phyloP scores from a whole-genome alignment of 2,329 filamentous ascomycete genomes.

The Didymella keratinophila region DNA sequence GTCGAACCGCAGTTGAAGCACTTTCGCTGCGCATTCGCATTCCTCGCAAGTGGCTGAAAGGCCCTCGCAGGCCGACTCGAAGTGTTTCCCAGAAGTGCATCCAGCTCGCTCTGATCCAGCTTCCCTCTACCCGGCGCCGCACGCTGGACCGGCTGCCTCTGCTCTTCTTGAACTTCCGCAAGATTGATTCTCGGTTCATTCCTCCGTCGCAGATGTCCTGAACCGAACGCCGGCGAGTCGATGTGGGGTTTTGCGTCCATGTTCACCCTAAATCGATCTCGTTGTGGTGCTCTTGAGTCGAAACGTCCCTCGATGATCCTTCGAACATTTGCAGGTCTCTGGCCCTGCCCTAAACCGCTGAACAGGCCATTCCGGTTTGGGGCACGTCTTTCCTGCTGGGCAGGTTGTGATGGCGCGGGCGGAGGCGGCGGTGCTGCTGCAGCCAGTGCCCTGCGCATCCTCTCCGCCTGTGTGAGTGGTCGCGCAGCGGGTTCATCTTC shows the following conservation, averaged over 20 bases:
- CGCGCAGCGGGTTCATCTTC: conserved; percentile 25
- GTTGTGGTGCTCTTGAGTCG: conserved; percentile 16
- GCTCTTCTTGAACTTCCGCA: conserved; percentile 8
- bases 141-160: conserved; percentile 8
- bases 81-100: conserved; percentile 32
- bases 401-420: conserved; percentile 4
- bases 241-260: conserved; percentile 41
- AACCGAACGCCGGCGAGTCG: conserved; percentile 37
- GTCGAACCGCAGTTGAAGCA: conserved; percentile 43
- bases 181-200: conserved; percentile 29
- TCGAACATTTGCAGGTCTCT: conserved; percentile 22
- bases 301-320: conserved; percentile 3
- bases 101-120: conserved; percentile 42
- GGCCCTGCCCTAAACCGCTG: conserved; percentile 29
- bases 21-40: conserved; percentile 32
- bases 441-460: conserved; percentile 37
- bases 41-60: conserved; percentile 36
- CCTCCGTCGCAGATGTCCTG: conserved; percentile 38
- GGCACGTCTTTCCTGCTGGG: conserved; percentile 29
- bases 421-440: conserved; percentile 24
- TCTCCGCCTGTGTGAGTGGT: conserved; percentile 38
- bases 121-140: conserved; percentile 28
- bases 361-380: conserved; percentile 26
- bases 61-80: conserved; percentile 19
- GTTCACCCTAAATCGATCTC: conserved; percentile 40